Conservation (phyloP, 2,329 filamentous ascomycete genomes). For the Phaeosphaeria sp. region DNA sequence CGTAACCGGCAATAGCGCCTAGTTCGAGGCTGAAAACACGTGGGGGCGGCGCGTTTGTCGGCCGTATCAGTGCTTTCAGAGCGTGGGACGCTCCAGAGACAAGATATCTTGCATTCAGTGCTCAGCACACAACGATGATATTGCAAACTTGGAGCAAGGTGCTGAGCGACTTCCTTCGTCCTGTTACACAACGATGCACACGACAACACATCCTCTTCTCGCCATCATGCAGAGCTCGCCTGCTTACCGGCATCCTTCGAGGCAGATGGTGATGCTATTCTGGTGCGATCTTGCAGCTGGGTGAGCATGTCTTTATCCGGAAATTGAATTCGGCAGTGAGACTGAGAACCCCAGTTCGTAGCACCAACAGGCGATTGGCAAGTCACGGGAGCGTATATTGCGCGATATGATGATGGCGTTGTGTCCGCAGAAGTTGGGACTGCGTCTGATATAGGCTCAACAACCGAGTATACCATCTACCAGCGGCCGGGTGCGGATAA, state of each 20-base stretch:
- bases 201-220: not conserved
- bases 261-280: conserved; percentile 27
- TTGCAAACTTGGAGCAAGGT: not conserved
- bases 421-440: not conserved
- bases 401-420: conserved; percentile 5
- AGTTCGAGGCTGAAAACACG: not conserved
- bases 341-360: conserved; percentile 12
- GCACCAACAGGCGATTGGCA: not conserved
- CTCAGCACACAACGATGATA: not conserved
- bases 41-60: not conserved
- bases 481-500: conserved; percentile 12
- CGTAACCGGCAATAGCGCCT: not conserved
- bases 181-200: not conserved
- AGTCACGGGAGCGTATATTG: conserved; percentile 6
- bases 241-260: conserved; percentile 9
- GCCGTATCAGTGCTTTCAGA: not conserved
- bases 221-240: not conserved
- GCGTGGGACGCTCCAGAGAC: not conserved
- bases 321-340: conserved; percentile 26
- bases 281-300: conserved; percentile 16
- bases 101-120: not conserved
- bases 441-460: not conserved
- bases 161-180: not conserved
- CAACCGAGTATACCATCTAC: conserved; percentile 5
- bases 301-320: conserved; percentile 31